These are phyloP conservation scores for Taiozyma sp. DNA, from an alignment of 1,139 yeast species.

Conservation along the genomic window DNA sequence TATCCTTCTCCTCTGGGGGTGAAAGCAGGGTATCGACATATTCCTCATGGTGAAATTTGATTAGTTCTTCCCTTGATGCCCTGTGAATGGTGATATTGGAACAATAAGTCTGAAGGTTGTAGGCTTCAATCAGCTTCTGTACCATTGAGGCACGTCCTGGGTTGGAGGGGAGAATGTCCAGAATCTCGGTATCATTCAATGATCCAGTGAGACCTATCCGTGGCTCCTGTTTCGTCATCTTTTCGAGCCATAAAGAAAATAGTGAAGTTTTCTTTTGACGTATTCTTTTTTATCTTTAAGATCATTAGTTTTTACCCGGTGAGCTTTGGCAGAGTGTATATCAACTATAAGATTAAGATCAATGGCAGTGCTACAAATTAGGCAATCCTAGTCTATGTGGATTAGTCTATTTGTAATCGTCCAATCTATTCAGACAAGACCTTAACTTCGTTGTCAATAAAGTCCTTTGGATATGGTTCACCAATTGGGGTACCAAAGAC, in stretches of 20 bases:
- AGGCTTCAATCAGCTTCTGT: slow-evolving; percentile 38
- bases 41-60: slow-evolving; percentile 35
- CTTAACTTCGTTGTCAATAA: slow-evolving; percentile 33
- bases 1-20: slow-evolving; percentile 7
- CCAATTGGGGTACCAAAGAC: slow-evolving; percentile 39
- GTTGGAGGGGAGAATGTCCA: slow-evolving; percentile 50
- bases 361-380: background rate
- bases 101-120: slow-evolving; percentile 30
- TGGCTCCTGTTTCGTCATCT: background rate
- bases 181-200: slow-evolving; percentile 25
- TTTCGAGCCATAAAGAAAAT: background rate
- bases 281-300: too few species aligned
- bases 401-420: background rate
- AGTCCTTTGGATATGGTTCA: slow-evolving; percentile 31
- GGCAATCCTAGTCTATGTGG: too few species aligned
- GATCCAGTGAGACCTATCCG: slow-evolving; percentile 17
- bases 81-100: slow-evolving; percentile 26
- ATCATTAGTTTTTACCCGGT: too few species aligned
- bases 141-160: slow-evolving; percentile 45
- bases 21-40: slow-evolving; percentile 34
- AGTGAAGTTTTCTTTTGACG: background rate
- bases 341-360: too few species aligned
- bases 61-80: slow-evolving; percentile 28
- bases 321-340: too few species aligned
- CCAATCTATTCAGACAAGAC: slow-evolving; percentile 15